Evolutionary conservation across 305 asterid species (phyloP).

Genomic region (Striga hermonthica): DNA sequence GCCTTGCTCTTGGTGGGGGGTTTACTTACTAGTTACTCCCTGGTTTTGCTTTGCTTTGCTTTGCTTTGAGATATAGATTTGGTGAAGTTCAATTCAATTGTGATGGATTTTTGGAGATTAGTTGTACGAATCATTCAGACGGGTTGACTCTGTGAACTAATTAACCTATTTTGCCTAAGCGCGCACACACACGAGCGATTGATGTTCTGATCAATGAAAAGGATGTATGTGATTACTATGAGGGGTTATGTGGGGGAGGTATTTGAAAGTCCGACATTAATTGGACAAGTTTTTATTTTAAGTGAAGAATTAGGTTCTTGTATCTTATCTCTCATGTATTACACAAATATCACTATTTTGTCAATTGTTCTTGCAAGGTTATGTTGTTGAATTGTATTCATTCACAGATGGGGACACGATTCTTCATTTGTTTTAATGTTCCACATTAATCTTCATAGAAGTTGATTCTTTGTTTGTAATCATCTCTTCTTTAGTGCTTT

Average conservation of each 20-base stretch:
- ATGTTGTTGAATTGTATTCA: too few relatives aligned
- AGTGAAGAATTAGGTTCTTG: too few relatives aligned
- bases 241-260: too few relatives aligned
- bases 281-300: too few relatives aligned
- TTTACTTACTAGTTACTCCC: not conserved
- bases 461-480: slow-evolving; percentile 14
- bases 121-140: slow-evolving; percentile 14
- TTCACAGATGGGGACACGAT: too few relatives aligned
- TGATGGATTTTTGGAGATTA: not conserved
- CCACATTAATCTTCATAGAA: slow-evolving; percentile 2
- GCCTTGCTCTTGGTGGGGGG: slow-evolving; percentile 12
- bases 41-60: not conserved
- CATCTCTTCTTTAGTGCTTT: not conserved
- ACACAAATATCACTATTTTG: too few relatives aligned
- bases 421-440: not conserved
- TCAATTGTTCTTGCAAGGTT: too few relatives aligned
- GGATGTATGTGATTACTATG: not conserved
- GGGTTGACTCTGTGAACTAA: slow-evolving; percentile 5
- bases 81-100: slow-evolving; percentile 11
- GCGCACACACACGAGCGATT: too few relatives aligned
- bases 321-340: too few relatives aligned
- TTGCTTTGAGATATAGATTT: slow-evolving; percentile 17
- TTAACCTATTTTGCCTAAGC: too few relatives aligned
- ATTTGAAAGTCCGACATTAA: too few relatives aligned
- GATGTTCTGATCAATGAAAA: not conserved